phyloP scores from a whole-genome alignment of 2,329 filamentous ascomycete species.

The Pseudovirgaria hyperparasitica region DNA sequence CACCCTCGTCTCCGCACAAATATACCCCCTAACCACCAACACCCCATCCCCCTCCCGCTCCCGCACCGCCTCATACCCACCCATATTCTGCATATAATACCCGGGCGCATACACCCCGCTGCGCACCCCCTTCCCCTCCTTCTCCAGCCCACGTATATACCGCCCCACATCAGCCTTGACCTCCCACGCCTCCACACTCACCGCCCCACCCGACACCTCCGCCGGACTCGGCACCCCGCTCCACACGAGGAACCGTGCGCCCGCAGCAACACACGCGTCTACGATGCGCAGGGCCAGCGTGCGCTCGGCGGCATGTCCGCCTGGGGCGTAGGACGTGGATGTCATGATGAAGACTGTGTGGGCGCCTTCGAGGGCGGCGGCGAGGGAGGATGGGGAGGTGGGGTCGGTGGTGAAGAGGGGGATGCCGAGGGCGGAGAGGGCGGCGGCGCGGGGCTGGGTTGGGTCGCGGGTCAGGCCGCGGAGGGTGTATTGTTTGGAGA shows the following conservation, averaged over 20 bases:
- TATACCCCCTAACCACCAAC: slow-evolving; percentile 11
- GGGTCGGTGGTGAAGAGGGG: slow-evolving; percentile 42
- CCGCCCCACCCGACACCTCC: slow-evolving; percentile 19
- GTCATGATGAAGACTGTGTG: slow-evolving; percentile 18
- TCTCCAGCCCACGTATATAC: slow-evolving; percentile 37
- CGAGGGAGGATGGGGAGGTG: slow-evolving; percentile 18
- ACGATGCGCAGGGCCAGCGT: slow-evolving; percentile 14
- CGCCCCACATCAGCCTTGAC: slow-evolving; percentile 42
- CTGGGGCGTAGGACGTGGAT: slow-evolving; percentile 12
- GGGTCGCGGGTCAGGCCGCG: slow-evolving; percentile 44
- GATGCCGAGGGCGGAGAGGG: slow-evolving; percentile 33
- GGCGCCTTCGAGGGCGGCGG: slow-evolving; percentile 11
- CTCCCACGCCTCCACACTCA: slow-evolving; percentile 39
- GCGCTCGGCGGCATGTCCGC: slow-evolving; percentile 14
- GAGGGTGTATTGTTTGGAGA: slow-evolving; percentile 28
- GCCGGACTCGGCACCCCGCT: slow-evolving; percentile 16
- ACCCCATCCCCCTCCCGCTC: slow-evolving; percentile 18
- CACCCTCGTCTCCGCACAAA: slow-evolving; percentile 12
- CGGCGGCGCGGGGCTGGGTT: slow-evolving; percentile 30
- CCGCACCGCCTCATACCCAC: not conserved
- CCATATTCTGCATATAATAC: slow-evolving; percentile 42
- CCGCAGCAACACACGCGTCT: slow-evolving; percentile 19
- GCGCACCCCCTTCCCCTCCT: too few species aligned
- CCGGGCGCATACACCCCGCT: slow-evolving; percentile 42
- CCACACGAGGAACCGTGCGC: slow-evolving; percentile 27